These are phyloP conservation scores for Inga oerstediana DNA, from an alignment of 306 rosid genomes.

Conservation along the genomic window DNA sequence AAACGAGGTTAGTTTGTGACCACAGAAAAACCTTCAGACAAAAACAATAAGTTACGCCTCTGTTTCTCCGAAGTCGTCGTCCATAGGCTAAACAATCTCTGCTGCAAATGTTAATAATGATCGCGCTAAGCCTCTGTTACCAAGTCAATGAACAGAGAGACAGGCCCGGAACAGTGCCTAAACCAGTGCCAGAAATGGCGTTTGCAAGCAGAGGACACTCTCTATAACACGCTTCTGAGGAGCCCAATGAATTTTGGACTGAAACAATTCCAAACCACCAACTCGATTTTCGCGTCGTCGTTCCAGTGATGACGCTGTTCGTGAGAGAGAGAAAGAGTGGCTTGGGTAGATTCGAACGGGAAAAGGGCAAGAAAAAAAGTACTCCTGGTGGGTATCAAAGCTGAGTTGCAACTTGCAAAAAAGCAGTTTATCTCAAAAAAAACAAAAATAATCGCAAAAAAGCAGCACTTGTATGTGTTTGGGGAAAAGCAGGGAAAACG, in stretches of 20 bases:
- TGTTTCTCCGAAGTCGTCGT: conserved; percentile 29
- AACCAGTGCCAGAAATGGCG: conserved; percentile 31
- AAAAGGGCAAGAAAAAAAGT: background rate
- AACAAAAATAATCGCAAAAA: background rate
- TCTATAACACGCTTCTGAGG: background rate
- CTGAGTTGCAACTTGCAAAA: background rate
- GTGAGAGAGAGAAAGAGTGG: background rate
- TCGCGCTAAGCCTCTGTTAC: background rate
- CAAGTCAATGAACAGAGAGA: conserved; percentile 20
- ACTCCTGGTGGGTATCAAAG: background rate
- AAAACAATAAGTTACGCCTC: conserved; percentile 21
- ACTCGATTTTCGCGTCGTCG: background rate
- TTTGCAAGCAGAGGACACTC: conserved; percentile 3
- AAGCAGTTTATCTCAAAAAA: background rate
- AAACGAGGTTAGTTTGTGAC: background rate
- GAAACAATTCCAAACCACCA: background rate
- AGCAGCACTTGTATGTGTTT: background rate
- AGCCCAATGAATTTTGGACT: background rate
- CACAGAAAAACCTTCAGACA: conserved; percentile 7
- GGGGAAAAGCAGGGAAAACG: conserved; percentile 28
- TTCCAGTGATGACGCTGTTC: conserved; percentile 42
- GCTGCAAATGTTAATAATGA: background rate
- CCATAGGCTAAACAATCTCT: conserved; percentile 15
- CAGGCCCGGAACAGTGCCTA: background rate
- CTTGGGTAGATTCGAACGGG: background rate